A percentile compares a stretch with the other conserved stretches of the same genome.
Conservation (phyloP, 2,329 filamentous ascomycete species). For the Colletotrichum lindemuthianum region DNA sequence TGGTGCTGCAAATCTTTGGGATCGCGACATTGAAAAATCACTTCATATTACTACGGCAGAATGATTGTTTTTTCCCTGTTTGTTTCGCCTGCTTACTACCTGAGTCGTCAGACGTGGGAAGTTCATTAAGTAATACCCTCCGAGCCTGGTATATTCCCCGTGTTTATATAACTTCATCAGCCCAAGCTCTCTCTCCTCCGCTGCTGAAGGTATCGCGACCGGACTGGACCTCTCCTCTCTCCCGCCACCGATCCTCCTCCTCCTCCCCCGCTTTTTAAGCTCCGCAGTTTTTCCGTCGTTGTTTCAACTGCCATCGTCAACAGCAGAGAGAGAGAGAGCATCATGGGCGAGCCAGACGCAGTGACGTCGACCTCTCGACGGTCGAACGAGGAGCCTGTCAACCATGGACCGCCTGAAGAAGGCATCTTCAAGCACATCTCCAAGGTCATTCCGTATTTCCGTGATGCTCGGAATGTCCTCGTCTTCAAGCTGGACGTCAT, state of each 20-base stretch:
- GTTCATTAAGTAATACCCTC: constrained; percentile 1
- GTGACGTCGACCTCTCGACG: constrained; percentile 1
- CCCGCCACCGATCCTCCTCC: not conserved
- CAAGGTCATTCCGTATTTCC: constrained; percentile 41
- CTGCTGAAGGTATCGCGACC: not conserved
- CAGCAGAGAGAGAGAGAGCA: not conserved
- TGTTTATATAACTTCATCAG: constrained; percentile 17
- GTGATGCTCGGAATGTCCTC: constrained; percentile 45
- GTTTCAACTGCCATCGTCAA: too few relatives aligned
- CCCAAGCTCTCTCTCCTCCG: not conserved
- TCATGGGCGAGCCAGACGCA: constrained; percentile 18
- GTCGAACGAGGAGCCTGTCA: constrained; percentile 10
- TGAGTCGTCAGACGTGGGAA: constrained; percentile 5
- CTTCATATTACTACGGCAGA: constrained; percentile 2
- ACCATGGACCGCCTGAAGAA: constrained; percentile 27
- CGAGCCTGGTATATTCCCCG: not conserved
- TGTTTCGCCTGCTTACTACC: not conserved
- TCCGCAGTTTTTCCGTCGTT: not conserved
- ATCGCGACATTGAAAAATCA: constrained; percentile 23
- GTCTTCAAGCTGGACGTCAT: constrained; percentile 48
- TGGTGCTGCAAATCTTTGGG: constrained; percentile 15
- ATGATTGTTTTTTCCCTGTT: not conserved
- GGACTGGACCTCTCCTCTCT: not conserved
- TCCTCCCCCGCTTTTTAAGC: not conserved
- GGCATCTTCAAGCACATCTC: constrained; percentile 35